Evolutionary conservation across 768 basidiomycete genomes (phyloP).

Genomic region (Rhizopogon vinicolor): DNA sequence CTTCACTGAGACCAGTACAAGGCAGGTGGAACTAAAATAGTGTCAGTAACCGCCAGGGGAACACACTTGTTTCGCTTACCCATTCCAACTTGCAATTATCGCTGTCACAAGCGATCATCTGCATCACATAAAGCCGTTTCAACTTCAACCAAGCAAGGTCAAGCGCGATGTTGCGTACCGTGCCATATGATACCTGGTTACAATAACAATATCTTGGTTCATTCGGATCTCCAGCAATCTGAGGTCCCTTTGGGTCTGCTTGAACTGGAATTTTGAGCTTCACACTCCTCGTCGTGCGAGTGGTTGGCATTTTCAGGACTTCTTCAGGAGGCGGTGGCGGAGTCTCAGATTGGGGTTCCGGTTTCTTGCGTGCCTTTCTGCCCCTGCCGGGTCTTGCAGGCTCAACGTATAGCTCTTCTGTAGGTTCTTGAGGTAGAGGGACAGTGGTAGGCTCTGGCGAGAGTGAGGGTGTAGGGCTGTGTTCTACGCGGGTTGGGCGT

Average conservation of each 20-base stretch:
- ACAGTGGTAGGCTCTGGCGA: slow-evolving; percentile 22
- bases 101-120: slow-evolving; percentile 90
- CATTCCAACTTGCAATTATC: slow-evolving; percentile 72
- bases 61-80: slow-evolving; percentile 43
- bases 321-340: slow-evolving; percentile 2
- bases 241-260: slow-evolving; percentile 11
- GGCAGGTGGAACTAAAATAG: slow-evolving; percentile 63
- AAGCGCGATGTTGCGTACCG: slow-evolving; percentile 40
- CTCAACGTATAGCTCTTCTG: slow-evolving; percentile 11
- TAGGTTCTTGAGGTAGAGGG: slow-evolving; percentile 10
- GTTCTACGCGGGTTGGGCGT: slow-evolving; percentile 37
- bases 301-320: neutral
- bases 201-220: slow-evolving; percentile 80
- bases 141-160: slow-evolving; percentile 7
- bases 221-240: slow-evolving; percentile 32
- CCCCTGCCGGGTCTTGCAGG: slow-evolving; percentile 13
- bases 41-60: neutral
- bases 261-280: slow-evolving; percentile 34
- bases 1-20: slow-evolving; percentile 57
- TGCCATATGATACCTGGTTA: slow-evolving; percentile 73
- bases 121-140: neutral
- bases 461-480: slow-evolving; percentile 38
- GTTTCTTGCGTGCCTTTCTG: slow-evolving; percentile 19
- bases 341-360: slow-evolving; percentile 7
- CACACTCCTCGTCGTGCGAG: slow-evolving; percentile 23